Evolutionary conservation across 306 rosid species (phyloP), one percentile per base, ranked within the genome.

Genomic region (Trifolium dubium): DNA sequence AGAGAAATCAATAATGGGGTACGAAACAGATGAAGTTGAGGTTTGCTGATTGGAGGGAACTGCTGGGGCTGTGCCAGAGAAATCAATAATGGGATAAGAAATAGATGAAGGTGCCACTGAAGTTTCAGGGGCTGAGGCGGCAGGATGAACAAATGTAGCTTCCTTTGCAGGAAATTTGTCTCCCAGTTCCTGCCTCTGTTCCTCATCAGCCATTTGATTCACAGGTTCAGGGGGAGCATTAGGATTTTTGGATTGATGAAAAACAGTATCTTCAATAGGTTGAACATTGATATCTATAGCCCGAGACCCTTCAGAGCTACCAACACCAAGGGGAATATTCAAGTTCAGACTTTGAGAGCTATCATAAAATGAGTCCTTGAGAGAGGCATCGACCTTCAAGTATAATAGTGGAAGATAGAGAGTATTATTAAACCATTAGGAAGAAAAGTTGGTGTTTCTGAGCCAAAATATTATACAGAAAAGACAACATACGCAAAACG

Each of bases 381-480:
- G 80, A 28, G 86, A 80, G 70, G 86, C 71, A 65, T 90, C 98
- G 61, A 95, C 99, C 99, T 95, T 83, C 71, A 67, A 40, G 78
- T 28, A 62, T 8, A 44, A 65, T 30, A 50, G 35, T 28, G 28
- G 39, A 65, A 53, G 60, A 67, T 39, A 46, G 37, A 9, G 34
- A n/a, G 46, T 61, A 60, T 59, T 5, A 54, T 14, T 13, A 44
- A 59, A 78, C 41, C 58, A 73, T 56, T 30, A 47, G 14, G 28
- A 35, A 62, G 6, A 73, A 72, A 11, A 19, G 31, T 56, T 12
- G 14, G 37, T 4, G 59, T 46, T 53, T 6, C 43, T 53, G 31
- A 17, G 73, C 54, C 50, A 62, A 65, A 53, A 46, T 8, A 14
- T 6, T 37, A 37, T 5, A 55, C 59, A 64, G 14, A 31, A 47